phyloP scores from a whole-genome alignment of 2,329 filamentous ascomycete species.

The Fusarium nematophilum region DNA sequence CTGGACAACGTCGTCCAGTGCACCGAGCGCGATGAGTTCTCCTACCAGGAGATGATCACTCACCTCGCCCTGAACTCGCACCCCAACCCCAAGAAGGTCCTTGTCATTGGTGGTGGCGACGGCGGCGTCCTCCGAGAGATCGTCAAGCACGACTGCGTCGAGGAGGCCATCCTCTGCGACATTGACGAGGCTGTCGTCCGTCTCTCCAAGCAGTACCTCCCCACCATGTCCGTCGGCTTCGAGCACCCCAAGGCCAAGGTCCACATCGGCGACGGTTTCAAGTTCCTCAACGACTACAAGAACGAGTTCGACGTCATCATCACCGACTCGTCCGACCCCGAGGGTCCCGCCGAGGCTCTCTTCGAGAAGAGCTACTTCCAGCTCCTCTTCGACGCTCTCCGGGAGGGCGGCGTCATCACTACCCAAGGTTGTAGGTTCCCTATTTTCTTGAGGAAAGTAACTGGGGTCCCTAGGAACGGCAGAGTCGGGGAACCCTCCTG shows the following conservation, averaged over 20 bases:
- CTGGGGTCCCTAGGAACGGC: conserved; percentile 51
- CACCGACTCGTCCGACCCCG: conserved; percentile 97
- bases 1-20: conserved; percentile 99
- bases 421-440: conserved; percentile 99
- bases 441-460: conserved; percentile 62
- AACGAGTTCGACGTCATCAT: conserved; percentile 99
- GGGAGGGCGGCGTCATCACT: conserved; percentile 96
- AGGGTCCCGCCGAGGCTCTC: conserved; percentile 93
- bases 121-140: conserved; percentile 98
- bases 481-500: conserved; percentile 38
- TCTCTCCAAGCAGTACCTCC: conserved; percentile 97
- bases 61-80: conserved; percentile 98
- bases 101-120: conserved; percentile 97
- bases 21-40: conserved; percentile 99
- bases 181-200: conserved; percentile 99
- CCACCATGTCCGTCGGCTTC: conserved; percentile 92
- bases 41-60: conserved; percentile 99
- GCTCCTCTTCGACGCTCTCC: conserved; percentile 88
- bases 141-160: conserved; percentile 97
- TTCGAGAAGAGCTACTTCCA: conserved; percentile 99
- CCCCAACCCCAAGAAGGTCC: conserved; percentile 97
- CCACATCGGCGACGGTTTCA: conserved; percentile 97
- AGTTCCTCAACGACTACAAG: conserved; percentile 97
- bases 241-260: conserved; percentile 93
- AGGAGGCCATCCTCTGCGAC: conserved; percentile 96